phyloP scores from a whole-genome alignment of 805 yeast genomes.

The Sugiyamaella americana region DNA sequence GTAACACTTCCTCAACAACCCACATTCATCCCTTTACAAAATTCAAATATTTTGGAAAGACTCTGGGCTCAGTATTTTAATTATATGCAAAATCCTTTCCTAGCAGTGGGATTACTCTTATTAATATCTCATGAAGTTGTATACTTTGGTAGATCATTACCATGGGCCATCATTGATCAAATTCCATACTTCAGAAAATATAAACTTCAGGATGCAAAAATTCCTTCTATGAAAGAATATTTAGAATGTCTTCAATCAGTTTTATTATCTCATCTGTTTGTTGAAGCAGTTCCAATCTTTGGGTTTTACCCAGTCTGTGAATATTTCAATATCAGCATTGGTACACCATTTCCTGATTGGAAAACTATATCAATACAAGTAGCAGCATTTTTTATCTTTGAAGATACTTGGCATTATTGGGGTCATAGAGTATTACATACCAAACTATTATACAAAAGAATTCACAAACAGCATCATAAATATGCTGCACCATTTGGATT shows the following conservation, averaged over 20 bases:
- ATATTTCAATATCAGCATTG: conserved; percentile 63
- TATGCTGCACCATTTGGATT: conserved; percentile 97
- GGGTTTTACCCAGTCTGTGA: conserved; percentile 90
- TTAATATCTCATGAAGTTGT: conserved; percentile 77
- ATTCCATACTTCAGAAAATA: conserved; percentile 79
- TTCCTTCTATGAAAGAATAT: conserved; percentile 77
- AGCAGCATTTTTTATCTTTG: conserved; percentile 70
- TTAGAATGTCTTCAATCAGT: conserved; percentile 88
- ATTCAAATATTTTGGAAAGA: conserved; percentile 40
- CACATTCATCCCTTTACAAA: neutral
- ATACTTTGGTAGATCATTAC: conserved; percentile 88
- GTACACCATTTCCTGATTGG: conserved; percentile 77
- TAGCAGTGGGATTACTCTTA: conserved; percentile 87
- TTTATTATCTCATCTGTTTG: conserved; percentile 76
- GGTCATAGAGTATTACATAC: conserved; percentile 90
- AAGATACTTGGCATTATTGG: conserved; percentile 97
- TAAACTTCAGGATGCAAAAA: conserved; percentile 83
- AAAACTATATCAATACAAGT: conserved; percentile 59
- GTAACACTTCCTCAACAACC: neutral
- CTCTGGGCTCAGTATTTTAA: conserved; percentile 89
- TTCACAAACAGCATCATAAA: conserved; percentile 96
- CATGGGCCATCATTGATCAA: conserved; percentile 84
- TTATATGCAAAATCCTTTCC: conserved; percentile 74
- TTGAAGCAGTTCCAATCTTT: conserved; percentile 96
- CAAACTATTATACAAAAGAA: conserved; percentile 69